These are phyloP conservation scores for Chiua virens DNA, from an alignment of 768 basidiomycete genomes.

Conservation along the genomic window DNA sequence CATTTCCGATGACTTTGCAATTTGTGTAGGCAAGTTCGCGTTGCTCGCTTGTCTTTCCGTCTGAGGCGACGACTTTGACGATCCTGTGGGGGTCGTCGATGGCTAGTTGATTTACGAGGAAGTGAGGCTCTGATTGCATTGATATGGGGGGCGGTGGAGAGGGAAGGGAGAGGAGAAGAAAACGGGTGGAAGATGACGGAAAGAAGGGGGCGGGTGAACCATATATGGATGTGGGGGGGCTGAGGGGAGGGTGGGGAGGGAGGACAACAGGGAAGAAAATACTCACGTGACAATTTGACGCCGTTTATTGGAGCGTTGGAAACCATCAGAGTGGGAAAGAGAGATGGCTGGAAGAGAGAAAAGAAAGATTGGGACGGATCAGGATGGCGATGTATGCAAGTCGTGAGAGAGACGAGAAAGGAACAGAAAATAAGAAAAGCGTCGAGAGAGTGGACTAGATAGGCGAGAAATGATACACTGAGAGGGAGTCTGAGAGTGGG, in stretches of 20 bases:
- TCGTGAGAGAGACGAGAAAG: background rate
- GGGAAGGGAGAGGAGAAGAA: slow-evolving; percentile 36
- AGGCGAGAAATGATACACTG: slow-evolving; percentile 14
- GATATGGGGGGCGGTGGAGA: slow-evolving; percentile 13
- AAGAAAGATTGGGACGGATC: slow-evolving; percentile 12
- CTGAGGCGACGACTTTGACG: slow-evolving; percentile 91
- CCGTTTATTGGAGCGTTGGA: slow-evolving; percentile 84
- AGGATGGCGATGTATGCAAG: slow-evolving; percentile 11
- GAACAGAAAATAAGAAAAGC: background rate
- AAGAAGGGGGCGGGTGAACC: slow-evolving; percentile 25
- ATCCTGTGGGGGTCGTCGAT: slow-evolving; percentile 97
- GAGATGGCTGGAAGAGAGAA: slow-evolving; percentile 5
- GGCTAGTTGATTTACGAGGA: slow-evolving; percentile 42
- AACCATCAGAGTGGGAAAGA: slow-evolving; percentile 47
- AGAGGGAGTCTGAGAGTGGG: slow-evolving; percentile 5
- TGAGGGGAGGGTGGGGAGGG: slow-evolving; percentile 10
- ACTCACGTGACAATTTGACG: slow-evolving; percentile 84
- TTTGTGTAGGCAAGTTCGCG: slow-evolving; percentile 91
- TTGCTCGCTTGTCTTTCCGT: slow-evolving; percentile 90
- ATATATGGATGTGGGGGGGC: slow-evolving; percentile 28
- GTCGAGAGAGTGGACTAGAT: slow-evolving; percentile 5
- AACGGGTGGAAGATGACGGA: slow-evolving; percentile 34
- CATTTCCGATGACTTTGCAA: slow-evolving; percentile 98
- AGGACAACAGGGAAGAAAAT: slow-evolving; percentile 14
- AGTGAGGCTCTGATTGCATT: slow-evolving; percentile 27